Evolutionary conservation across 192 early-diverging fungal genomes (phyloP), one percentile per base, ranked within the genome.

Genomic region (Powellomyces hirtus): DNA sequence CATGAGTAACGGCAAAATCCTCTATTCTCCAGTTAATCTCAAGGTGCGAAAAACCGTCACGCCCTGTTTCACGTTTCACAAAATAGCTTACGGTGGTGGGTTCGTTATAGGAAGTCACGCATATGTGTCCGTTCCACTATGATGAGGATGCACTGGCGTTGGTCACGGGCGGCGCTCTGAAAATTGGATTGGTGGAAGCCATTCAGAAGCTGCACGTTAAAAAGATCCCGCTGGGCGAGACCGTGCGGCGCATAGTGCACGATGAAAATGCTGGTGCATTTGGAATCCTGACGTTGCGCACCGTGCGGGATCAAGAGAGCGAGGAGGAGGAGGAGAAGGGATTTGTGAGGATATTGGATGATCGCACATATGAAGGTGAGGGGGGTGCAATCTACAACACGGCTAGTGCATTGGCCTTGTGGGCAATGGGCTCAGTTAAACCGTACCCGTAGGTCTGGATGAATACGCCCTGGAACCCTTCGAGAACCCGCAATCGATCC

Each of bases 201-300:
- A 89, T 91, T 36, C 91, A 94, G 73, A 90, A 89, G 49, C 80
- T 98, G 22, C 96, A 98, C 64, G 79, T 94, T 45, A 82, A 82
- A 11, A 89, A 76, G 20, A 62, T 88, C 11, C 78, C 85, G 7
- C 74, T 97, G 37, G 77, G 78, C 16, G 89, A 90, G 55, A 89
- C 84, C 63, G 82, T 88, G 0, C 81, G 84, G 14, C 84, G 93
- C 24, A 88, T 98, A 49, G 81, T 79, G 0, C 81, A 90, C 46
- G 75, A 88, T 36, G 80, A 84, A 20, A 64, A 72, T 0, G 38
- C 72, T 16, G 72, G 78, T 22, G 83, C 85, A 10, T 82, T 94
- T 68, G 91, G 77, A 2, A 71, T 96, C 6, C 77, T 91, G 1
- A 89, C 40, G 71, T 73, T 8, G 27, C 56, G 38, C 72, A 79